phyloP scores from a whole-genome alignment of 495 filamentous ascomycete species.

The Penicillium robsamsonii region DNA sequence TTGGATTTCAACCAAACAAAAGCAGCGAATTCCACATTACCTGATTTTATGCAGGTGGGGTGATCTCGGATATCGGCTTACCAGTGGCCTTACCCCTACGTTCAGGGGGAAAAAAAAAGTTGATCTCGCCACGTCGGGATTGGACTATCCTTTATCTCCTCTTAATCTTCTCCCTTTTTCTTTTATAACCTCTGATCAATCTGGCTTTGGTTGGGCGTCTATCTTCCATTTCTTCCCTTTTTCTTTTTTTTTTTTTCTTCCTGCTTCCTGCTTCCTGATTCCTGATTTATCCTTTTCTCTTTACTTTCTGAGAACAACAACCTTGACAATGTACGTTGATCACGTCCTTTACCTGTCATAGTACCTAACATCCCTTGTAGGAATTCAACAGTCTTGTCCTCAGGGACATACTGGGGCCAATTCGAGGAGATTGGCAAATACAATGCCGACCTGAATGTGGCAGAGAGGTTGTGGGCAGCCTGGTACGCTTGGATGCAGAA shows the following conservation, averaged over 20 bases:
- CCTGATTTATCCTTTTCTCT: neutral
- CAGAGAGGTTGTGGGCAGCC: constrained; percentile 86
- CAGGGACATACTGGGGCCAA: constrained; percentile 71
- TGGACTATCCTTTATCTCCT: constrained; percentile 13
- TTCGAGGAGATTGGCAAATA: constrained; percentile 84
- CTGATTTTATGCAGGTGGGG: constrained; percentile 15
- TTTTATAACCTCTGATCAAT: neutral
- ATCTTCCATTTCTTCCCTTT: neutral
- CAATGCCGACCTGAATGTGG: constrained; percentile 81
- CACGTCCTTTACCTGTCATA: neutral
- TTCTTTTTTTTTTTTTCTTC: neutral
- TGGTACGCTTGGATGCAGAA: constrained; percentile 99
- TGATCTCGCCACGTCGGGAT: constrained; percentile 46
- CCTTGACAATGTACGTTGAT: constrained; percentile 10
- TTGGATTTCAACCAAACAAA: constrained; percentile 17
- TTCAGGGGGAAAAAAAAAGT: constrained; percentile 25
- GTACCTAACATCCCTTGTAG: constrained; percentile 26
- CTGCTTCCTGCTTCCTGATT: neutral
- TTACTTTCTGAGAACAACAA: neutral
- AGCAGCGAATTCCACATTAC: constrained; percentile 18
- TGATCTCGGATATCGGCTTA: constrained; percentile 37
- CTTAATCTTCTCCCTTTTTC: constrained; percentile 1
- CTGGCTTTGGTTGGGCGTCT: neutral
- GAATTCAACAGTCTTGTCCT: constrained; percentile 56
- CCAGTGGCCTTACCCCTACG: constrained; percentile 37